A percentile compares a stretch with the other conserved stretches of the same genome.
phyloP scores from a whole-genome alignment of 345 rosid genomes.

The Kernera saxatilis region DNA sequence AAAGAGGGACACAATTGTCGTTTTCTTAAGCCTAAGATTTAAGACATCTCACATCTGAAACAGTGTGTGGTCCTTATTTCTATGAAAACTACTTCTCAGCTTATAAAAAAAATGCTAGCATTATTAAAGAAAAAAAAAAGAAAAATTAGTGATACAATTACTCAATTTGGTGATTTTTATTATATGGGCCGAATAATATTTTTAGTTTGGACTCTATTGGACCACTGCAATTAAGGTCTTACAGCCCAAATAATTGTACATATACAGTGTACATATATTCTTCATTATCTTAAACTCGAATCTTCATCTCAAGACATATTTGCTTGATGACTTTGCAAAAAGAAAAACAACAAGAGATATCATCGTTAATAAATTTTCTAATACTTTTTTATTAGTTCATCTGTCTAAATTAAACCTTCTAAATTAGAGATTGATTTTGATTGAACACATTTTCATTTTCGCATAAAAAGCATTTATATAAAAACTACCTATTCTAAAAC shows the following conservation, averaged over 20 bases:
- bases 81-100: slow-evolving; percentile 26
- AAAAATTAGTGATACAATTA: neutral
- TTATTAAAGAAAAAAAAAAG: neutral
- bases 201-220: neutral
- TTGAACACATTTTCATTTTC: too few relatives aligned
- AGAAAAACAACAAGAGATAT: too few relatives aligned
- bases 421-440: too few relatives aligned
- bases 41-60: slow-evolving; percentile 25
- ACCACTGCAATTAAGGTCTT: neutral
- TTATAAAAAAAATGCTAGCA: neutral
- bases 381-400: too few relatives aligned
- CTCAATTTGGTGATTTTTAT: too few relatives aligned
- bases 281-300: too few relatives aligned
- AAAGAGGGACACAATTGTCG: slow-evolving; percentile 7
- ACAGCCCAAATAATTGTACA: neutral
- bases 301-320: neutral
- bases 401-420: too few relatives aligned
- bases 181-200: neutral
- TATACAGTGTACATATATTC: neutral
- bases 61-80: slow-evolving; percentile 1
- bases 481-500: too few relatives aligned
- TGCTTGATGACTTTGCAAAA: too few relatives aligned
- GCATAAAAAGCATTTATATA: too few relatives aligned
- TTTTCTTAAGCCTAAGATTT: slow-evolving; percentile 14
- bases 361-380: too few relatives aligned